Conservation (phyloP, 352 stramenopile species). For the Phytophthora crassamura region DNA sequence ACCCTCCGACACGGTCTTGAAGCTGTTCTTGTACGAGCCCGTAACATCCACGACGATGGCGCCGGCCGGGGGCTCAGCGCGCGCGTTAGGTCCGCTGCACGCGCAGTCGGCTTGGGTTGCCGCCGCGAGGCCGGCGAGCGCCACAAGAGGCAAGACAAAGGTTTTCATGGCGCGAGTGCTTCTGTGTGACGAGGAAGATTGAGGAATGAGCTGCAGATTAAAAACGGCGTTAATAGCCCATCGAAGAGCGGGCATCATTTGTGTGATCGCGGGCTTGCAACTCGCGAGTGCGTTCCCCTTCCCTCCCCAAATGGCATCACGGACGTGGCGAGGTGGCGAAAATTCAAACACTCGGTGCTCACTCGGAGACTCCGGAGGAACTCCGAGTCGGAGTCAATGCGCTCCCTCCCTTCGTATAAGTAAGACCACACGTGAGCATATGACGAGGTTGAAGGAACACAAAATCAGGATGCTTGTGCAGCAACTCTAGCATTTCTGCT, state of each 20-base stretch:
- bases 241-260: conserved; percentile 1
- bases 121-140: conserved; percentile 16
- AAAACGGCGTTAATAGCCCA: background rate
- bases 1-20: conserved; percentile 25
- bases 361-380: too few species aligned
- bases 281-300: conserved; percentile 22
- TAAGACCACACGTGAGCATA: too few species aligned
- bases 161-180: conserved; percentile 22
- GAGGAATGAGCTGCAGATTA: conserved; percentile 23
- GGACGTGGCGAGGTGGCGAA: conserved; percentile 8
- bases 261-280: conserved; percentile 12
- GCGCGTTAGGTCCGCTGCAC: conserved; percentile 26
- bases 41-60: conserved; percentile 31
- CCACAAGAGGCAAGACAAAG: conserved; percentile 24
- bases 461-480: too few species aligned
- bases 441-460: too few species aligned
- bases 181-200: conserved; percentile 16
- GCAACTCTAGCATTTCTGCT: too few species aligned
- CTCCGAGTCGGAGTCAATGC: too few species aligned
- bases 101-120: conserved; percentile 7
- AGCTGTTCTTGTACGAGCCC: conserved; percentile 32
- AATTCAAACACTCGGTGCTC: too few species aligned
- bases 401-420: too few species aligned
- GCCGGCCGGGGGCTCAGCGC: conserved; percentile 16
- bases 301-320: conserved; percentile 25